Percentiles rank a stretch among this genome's conserved stretches.
These are phyloP conservation scores for Coleophoma cylindrospora DNA, from an alignment of 2,329 filamentous ascomycete genomes.

Conservation along the genomic window DNA sequence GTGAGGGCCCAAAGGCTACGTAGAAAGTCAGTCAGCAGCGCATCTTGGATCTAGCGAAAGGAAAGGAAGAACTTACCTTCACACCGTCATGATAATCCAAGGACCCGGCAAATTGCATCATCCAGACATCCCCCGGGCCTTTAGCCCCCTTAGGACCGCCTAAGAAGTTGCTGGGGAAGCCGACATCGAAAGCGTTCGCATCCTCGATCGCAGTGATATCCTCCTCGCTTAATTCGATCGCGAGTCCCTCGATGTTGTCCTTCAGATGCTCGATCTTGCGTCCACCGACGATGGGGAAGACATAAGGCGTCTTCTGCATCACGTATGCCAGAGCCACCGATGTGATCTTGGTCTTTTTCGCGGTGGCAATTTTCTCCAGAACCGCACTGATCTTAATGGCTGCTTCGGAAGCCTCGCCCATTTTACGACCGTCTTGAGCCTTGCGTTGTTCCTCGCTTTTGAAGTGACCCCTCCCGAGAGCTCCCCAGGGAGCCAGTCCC, in stretches of 20 bases:
- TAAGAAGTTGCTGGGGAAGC: constrained; percentile 62
- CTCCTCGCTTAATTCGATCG: constrained; percentile 50
- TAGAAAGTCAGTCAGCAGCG: too few relatives aligned
- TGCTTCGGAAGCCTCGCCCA: constrained; percentile 36
- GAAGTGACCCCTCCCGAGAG: constrained; percentile 44
- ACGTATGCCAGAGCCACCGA: constrained; percentile 69
- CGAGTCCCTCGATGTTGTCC: constrained; percentile 64
- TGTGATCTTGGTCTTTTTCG: constrained; percentile 52
- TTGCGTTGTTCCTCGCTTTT: constrained; percentile 41
- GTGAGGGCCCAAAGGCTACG: too few relatives aligned
- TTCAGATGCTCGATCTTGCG: constrained; percentile 66
- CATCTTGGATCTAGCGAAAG: too few relatives aligned
- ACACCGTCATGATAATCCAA: constrained; percentile 44
- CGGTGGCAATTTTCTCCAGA: constrained; percentile 53
- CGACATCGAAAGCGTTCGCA: constrained; percentile 56
- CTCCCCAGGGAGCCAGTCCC: constrained; percentile 51
- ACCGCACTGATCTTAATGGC: constrained; percentile 48
- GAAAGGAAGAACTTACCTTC: constrained; percentile 1
- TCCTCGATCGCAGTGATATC: constrained; percentile 64
- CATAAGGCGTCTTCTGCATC: constrained; percentile 64
- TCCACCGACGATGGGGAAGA: constrained; percentile 70
- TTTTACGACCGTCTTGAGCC: constrained; percentile 29
- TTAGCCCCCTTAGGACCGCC: constrained; percentile 34
- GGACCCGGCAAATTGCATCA: constrained; percentile 34
- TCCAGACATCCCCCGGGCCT: constrained; percentile 24